A percentile compares a stretch with the other conserved stretches of the same genome.
Conservation (phyloP, 179 eudicot genomes). For the Silene coronaria region DNA sequence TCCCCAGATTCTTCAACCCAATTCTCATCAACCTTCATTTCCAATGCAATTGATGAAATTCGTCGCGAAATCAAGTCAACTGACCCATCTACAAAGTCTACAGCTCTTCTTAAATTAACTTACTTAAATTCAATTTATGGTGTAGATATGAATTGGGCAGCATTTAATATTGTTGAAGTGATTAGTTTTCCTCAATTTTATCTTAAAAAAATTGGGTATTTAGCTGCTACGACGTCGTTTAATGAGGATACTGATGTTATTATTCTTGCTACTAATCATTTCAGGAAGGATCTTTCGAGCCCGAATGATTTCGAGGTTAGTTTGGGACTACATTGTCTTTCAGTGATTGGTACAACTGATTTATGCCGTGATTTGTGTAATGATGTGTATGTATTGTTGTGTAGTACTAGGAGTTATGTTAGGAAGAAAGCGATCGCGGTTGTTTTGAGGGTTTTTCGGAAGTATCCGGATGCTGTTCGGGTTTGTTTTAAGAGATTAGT, state of each 20-base stretch:
- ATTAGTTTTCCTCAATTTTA: slow-evolving; percentile 48
- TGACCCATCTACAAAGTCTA: slow-evolving; percentile 64
- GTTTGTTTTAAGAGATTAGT: slow-evolving; percentile 85
- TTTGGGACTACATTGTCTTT: slow-evolving; percentile 54
- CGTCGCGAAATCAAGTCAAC: slow-evolving; percentile 68
- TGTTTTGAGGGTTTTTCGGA: slow-evolving; percentile 48
- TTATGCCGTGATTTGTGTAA: slow-evolving; percentile 66
- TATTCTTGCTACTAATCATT: slow-evolving; percentile 69
- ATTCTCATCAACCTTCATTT: slow-evolving; percentile 48
- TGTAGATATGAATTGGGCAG: slow-evolving; percentile 53
- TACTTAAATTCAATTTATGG: slow-evolving; percentile 54
- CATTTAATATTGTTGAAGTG: slow-evolving; percentile 73
- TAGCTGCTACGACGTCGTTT: slow-evolving; percentile 60
- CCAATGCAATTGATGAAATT: slow-evolving; percentile 64
- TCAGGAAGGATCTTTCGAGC: slow-evolving; percentile 68
- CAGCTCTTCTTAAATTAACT: slow-evolving; percentile 68
- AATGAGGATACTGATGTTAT: slow-evolving; percentile 49
- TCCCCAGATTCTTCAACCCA: slow-evolving; percentile 29
- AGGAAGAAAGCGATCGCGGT: slow-evolving; percentile 66
- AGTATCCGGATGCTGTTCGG: slow-evolving; percentile 74
- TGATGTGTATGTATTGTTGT: slow-evolving; percentile 49
- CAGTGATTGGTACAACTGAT: slow-evolving; percentile 50
- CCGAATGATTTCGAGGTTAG: slow-evolving; percentile 55
- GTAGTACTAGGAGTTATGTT: slow-evolving; percentile 43
- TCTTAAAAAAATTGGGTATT: slow-evolving; percentile 60